Evolutionary conservation across 2,329 filamentous ascomycete genomes (phyloP).

Genomic region (Botryotinia globosa): DNA sequence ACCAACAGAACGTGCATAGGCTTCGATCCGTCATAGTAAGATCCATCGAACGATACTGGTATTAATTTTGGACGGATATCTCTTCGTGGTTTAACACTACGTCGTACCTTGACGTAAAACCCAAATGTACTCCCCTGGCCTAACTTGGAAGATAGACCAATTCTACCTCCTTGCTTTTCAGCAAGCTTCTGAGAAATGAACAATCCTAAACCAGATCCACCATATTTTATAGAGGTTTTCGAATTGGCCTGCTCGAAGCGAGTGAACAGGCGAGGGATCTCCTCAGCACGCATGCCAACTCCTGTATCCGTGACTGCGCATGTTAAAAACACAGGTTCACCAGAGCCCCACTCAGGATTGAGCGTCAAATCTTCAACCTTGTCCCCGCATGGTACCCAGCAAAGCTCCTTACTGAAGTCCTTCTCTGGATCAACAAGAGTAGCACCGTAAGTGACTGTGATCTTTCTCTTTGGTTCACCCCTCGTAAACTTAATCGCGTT

Average conservation of each 20-base stretch:
- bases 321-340: conserved; percentile 61
- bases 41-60: background rate
- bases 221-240: conserved; percentile 72
- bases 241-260: conserved; percentile 77
- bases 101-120: conserved; percentile 66
- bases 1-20: conserved; percentile 49
- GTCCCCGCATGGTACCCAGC: conserved; percentile 29
- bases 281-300: conserved; percentile 65
- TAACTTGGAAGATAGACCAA: conserved; percentile 66
- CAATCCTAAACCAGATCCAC: conserved; percentile 72
- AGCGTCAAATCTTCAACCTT: conserved; percentile 25
- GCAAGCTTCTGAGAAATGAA: conserved; percentile 77
- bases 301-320: conserved; percentile 77
- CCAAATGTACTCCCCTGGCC: conserved; percentile 71
- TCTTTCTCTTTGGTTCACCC: conserved; percentile 55
- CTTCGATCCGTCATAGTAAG: conserved; percentile 53
- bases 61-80: background rate
- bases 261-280: conserved; percentile 72
- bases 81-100: conserved; percentile 7
- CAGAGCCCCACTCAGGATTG: conserved; percentile 37
- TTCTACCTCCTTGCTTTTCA: conserved; percentile 71
- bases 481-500: conserved; percentile 84
- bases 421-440: conserved; percentile 24
- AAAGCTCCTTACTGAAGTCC: conserved; percentile 24
- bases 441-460: conserved; percentile 43